Evolutionary conservation across 768 basidiomycete species (phyloP).

Genomic region (Phlebiopsis flavidoalba): DNA sequence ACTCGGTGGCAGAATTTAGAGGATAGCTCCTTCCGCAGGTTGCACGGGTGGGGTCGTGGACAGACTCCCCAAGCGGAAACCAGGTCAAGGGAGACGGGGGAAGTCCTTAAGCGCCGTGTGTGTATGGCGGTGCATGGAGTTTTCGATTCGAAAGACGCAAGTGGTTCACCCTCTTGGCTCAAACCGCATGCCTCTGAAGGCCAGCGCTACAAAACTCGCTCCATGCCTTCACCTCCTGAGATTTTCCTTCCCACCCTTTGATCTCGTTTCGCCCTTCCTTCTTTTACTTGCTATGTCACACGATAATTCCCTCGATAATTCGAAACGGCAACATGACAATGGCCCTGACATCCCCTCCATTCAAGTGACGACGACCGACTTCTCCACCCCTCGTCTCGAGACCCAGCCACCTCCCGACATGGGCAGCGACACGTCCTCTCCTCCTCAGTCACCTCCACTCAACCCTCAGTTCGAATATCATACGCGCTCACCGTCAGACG

Average conservation of each 20-base stretch:
- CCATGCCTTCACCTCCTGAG: slow-evolving; percentile 2
- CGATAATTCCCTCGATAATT: slow-evolving; percentile 3
- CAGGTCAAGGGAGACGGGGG: not conserved
- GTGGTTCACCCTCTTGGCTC: not conserved
- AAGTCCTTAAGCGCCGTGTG: not conserved
- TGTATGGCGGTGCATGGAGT: slow-evolving; percentile 1
- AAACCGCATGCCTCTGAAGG: not conserved
- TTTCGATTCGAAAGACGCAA: not conserved
- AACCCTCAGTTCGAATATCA: not conserved
- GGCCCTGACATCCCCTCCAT: slow-evolving; percentile 11
- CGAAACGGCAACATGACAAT: slow-evolving; percentile 4
- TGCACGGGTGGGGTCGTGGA: not conserved
- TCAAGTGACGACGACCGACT: slow-evolving; percentile 14
- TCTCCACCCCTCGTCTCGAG: slow-evolving; percentile 13
- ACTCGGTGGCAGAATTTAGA: not conserved
- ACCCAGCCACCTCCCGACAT: slow-evolving; percentile 9
- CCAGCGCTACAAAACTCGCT: not conserved
- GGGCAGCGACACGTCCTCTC: slow-evolving; percentile 1
- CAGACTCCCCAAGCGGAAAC: not conserved
- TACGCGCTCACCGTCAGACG: slow-evolving; percentile 6
- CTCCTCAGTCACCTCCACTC: slow-evolving; percentile 2
- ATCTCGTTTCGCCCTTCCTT: not conserved
- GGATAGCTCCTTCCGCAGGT: not conserved
- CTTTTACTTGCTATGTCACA: slow-evolving; percentile 1
- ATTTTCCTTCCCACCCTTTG: not conserved